A percentile compares a stretch with the other conserved stretches of the same genome.
These are phyloP conservation scores for Paramecium primaurelia DNA, from an alignment of 73 alveolate genomes.

Conservation along the genomic window DNA sequence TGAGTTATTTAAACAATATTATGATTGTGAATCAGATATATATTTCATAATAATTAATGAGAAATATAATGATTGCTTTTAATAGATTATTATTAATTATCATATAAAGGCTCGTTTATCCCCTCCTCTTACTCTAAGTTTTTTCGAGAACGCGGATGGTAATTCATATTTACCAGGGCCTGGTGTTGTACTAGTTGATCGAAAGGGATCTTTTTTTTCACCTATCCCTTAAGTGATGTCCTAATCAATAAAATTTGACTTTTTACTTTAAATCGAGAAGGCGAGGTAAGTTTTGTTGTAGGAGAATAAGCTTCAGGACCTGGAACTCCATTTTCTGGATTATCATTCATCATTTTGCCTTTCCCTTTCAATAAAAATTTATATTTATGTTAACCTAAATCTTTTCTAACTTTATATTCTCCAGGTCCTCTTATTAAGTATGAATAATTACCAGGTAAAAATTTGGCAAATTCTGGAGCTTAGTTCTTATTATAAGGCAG, in stretches of 20 bases:
- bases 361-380: conserved; percentile 24
- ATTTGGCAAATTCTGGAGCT: conserved; percentile 5
- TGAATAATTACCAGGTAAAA: not conserved
- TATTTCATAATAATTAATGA: not conserved
- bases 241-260: not conserved
- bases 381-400: conserved; percentile 16
- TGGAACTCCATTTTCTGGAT: conserved; percentile 35
- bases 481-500: conserved; percentile 16
- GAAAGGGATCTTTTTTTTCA: conserved; percentile 36
- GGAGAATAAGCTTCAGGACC: conserved; percentile 52
- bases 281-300: not conserved
- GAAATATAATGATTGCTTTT: not conserved
- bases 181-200: conserved; percentile 25
- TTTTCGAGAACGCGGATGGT: conserved; percentile 30
- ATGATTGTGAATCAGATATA: not conserved
- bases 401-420: conserved; percentile 41
- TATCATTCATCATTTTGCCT: conserved; percentile 35
- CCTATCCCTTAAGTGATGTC: conserved; percentile 25
- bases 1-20: no score
- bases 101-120: conserved; percentile 26
- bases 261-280: not conserved
- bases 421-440: not conserved
- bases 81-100: not conserved
- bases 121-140: not conserved
- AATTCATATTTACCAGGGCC: conserved; percentile 41